Evolutionary conservation across 345 rosid genomes (phyloP), one percentile per base, ranked within the genome.

Genomic region (Streptanthus diversifolius): DNA sequence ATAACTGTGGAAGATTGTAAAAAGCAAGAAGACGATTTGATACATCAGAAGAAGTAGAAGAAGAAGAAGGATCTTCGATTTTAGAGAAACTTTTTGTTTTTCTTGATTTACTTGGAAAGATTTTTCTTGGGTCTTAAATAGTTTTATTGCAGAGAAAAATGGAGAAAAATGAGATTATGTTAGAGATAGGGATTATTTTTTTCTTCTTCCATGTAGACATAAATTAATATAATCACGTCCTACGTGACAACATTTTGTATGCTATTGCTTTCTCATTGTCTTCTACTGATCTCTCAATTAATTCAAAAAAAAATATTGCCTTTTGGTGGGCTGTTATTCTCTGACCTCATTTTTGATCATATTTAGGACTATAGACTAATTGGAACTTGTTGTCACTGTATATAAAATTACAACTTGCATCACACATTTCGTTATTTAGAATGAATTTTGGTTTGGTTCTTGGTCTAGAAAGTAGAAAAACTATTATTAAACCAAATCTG

Each of bases 241-340:
- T 47, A 48, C n/a, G 53, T 74, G 78, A 74, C 78, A 74, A 58
- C 73, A 74, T 9, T 56, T 66, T 59, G 73, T 67, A 39, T 73
- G 69, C 11, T 64, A 64, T 45, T 66, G 54, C 19, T 74, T 48
- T 59, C 49, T 37, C 63, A 13, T 56, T 56, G 66, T 73, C 66
- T 35, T 40, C 11, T 57, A 47, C 74, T 51, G 53, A 10, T 55
- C 35, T 37, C 51, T 61, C 51, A 36, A 44, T 73, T 57, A 18
- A 37, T 32, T 57, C n/a, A n/a, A 36, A 21, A 24, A 44, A 73
- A 58, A 22, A 73, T 47, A 13, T 63, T 9, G 48, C 3, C 59
- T 47, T 48, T 58, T 15, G 72, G 22, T 74, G 72, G 78, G 66
- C 25, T 66, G 67, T 66, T 56, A 57, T 27, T 24, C 33, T 57